A percentile compares a stretch with the other conserved stretches of the same genome.
These are phyloP conservation scores for Ganoderma meredithae DNA, from an alignment of 1,284 basidiomycete genomes.

Conservation along the genomic window DNA sequence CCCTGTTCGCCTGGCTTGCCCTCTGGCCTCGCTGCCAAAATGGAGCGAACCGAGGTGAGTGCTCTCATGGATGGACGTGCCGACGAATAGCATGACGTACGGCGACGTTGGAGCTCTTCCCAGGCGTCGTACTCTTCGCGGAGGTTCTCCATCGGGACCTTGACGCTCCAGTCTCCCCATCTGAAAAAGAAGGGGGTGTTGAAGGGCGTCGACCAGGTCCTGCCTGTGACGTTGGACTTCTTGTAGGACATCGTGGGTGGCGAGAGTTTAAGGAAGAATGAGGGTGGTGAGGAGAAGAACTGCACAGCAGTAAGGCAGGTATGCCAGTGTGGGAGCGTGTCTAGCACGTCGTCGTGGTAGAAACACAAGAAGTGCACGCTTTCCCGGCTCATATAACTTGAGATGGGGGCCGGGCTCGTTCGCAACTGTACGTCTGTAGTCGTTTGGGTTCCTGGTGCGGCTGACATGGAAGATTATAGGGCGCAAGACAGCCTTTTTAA, in stretches of 20 bases:
- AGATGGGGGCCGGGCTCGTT: neutral
- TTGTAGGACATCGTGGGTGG: neutral
- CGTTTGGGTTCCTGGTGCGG: neutral
- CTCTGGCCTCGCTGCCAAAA: neutral
- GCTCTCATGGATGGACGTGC: no score
- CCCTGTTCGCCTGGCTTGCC: neutral
- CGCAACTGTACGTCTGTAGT: neutral
- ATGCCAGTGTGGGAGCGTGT: neutral
- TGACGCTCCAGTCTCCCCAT: conserved; percentile 5
- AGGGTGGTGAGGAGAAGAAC: neutral
- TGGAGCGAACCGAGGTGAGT: neutral
- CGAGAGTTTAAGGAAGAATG: neutral
- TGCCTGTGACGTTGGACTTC: conserved; percentile 2
- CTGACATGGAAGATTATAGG: neutral
- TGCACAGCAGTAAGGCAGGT: neutral
- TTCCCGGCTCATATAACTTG: neutral
- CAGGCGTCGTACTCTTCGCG: conserved; percentile 3
- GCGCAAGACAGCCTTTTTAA: neutral
- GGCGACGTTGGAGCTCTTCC: neutral
- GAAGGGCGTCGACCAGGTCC: conserved; percentile 16
- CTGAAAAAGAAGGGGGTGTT: conserved; percentile 9
- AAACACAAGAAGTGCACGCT: neutral
- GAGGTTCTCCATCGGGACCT: conserved; percentile 6
- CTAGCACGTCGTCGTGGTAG: neutral
- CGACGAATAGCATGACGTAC: no score